These are phyloP conservation scores for Leptographium procerum DNA, from an alignment of 2,329 filamentous ascomycete genomes.

Conservation along the genomic window DNA sequence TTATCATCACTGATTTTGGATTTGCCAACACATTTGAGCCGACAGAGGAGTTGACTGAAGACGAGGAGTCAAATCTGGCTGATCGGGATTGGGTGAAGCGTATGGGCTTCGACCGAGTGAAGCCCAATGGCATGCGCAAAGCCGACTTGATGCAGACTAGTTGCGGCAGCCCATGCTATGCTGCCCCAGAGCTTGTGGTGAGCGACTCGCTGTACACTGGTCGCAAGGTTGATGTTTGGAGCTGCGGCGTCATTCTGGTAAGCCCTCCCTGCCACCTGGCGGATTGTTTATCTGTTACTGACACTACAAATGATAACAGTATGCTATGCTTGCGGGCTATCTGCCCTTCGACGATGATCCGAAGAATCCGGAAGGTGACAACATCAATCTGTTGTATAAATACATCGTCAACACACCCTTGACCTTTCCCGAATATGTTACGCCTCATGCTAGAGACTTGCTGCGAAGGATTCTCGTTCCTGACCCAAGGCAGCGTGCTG, in stretches of 20 bases:
- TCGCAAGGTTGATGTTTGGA: conserved; percentile 97
- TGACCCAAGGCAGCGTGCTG: conserved; percentile 86
- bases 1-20: conserved; percentile 98
- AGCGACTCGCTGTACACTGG: conserved; percentile 96
- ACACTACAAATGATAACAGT: conserved; percentile 42
- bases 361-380: conserved; percentile 95
- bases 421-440: conserved; percentile 97
- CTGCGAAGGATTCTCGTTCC: conserved; percentile 88
- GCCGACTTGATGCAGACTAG: conserved; percentile 99
- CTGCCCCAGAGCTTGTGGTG: conserved; percentile 90
- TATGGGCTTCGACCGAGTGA: conserved; percentile 70
- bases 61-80: conserved; percentile 76
- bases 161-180: conserved; percentile 96
- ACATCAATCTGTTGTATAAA: conserved; percentile 98
- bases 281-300: background rate
- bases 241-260: conserved; percentile 95
- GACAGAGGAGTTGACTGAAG: conserved; percentile 73
- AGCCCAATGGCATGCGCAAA: conserved; percentile 63
- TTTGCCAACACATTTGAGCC: conserved; percentile 97
- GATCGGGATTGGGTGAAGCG: conserved; percentile 84
- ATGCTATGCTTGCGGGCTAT: conserved; percentile 97
- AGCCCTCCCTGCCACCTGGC: conserved; percentile 21
- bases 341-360: conserved; percentile 97
- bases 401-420: conserved; percentile 96
- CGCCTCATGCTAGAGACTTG: conserved; percentile 87